Evolutionary conservation across 1,284 basidiomycete genomes (phyloP), one percentile per base, ranked within the genome.

Genomic region (Anthracocystis walkeri): DNA sequence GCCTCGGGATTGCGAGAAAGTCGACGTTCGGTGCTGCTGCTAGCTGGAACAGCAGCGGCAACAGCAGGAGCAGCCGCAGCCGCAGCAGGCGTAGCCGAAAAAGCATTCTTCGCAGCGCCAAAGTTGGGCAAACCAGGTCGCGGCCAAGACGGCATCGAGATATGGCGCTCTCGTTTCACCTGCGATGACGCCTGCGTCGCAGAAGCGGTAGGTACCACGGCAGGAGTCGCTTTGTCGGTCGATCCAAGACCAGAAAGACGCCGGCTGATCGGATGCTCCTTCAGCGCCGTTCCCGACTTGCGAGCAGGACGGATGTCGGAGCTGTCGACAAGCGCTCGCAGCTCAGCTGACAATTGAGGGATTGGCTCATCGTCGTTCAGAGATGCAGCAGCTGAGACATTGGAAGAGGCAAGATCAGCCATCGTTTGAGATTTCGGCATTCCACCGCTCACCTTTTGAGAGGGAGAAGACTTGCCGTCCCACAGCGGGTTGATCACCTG

Each of bases 271-370:
- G 70, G 69, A 25, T 77, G 68, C 52, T 79, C 75, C 54, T 65
- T 68, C 31, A 80, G 64, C 10, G 77, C 78, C 11, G 74, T 77
- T 14, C 78, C 77, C 20, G 68, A 66, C 51, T 60, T 77, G 21
- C 72, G 63, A 27, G 70, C 73, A 6, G 70, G 66, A 48, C 66
- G 57, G 35, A 69, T 53, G 18, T 75, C 75, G 2, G 70, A 60
- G 29, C 64, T 52, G 29, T 80, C 77, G 6, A 80, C 61, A 20
- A 80, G 64, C 21, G 78, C 79, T 40, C 78, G 54, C 53, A 78
- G 49, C 38, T 75, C 79, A 20, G 77, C 67, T 25, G 78, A 79
- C 10, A 80, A 70, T 45, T 73, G 57, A 12, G 69, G 77, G n/a
- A 77, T 25, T 3, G 57, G n/a, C 50, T 77, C 74, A 2, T 73